These are phyloP conservation scores for Citeromyces nyonsensis DNA, from an alignment of 805 yeast species.

Conservation along the genomic window DNA sequence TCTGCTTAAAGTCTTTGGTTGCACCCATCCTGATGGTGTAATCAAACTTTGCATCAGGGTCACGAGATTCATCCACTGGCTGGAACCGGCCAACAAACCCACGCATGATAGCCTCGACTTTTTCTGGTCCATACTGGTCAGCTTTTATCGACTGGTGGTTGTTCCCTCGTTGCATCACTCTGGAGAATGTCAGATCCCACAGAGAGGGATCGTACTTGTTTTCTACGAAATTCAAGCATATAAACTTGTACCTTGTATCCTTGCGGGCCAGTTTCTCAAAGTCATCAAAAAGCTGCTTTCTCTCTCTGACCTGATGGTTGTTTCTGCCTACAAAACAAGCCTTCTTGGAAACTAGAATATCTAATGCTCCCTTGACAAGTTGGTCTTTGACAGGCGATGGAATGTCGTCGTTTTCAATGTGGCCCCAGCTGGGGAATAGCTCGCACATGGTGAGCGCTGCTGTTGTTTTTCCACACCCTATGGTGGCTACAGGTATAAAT, in stretches of 20 bases:
- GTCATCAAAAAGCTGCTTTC: conserved; percentile 47
- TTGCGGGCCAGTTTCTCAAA: conserved; percentile 20
- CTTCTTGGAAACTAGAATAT: conserved; percentile 19
- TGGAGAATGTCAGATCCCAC: conserved; percentile 34
- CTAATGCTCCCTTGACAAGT: conserved; percentile 30
- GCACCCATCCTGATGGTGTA: conserved; percentile 41
- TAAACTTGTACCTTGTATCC: conserved; percentile 30
- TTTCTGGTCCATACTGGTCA: conserved; percentile 23
- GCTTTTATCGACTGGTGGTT: conserved; percentile 75
- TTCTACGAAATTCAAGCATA: conserved; percentile 57
- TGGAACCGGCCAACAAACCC: conserved; percentile 65
- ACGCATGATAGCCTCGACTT: conserved; percentile 48
- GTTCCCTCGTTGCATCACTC: conserved; percentile 65
- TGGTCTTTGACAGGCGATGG: conserved; percentile 26
- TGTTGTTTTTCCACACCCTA: conserved; percentile 94
- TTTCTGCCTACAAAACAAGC: conserved; percentile 72
- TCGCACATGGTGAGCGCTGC: conserved; percentile 41
- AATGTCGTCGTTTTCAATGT: conserved; percentile 72
- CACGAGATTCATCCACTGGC: conserved; percentile 23
- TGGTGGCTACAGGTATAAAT: conserved; percentile 71
- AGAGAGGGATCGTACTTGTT: conserved; percentile 12
- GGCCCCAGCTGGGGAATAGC: conserved; percentile 51
- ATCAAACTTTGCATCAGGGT: conserved; percentile 62
- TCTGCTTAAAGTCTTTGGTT: conserved; percentile 17
- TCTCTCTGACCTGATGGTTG: conserved; percentile 59